Evolutionary conservation across 192 early-diverging fungal genomes (phyloP).

Genomic region (Irineochytrium annulatum): DNA sequence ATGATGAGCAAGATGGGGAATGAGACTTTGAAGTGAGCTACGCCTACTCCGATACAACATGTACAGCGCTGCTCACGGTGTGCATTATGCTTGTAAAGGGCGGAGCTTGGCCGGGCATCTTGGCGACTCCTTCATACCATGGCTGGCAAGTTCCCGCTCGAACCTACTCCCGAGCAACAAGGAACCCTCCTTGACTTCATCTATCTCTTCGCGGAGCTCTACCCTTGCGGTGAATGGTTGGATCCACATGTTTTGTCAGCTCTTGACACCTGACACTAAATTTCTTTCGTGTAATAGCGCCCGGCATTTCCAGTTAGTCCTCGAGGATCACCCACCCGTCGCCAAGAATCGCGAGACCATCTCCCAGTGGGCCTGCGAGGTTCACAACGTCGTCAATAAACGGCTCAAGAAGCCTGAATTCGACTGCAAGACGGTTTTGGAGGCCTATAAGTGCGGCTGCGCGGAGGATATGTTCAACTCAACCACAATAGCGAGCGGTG

Average conservation of each 20-base stretch:
- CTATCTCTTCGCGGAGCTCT: slow-evolving; percentile 75
- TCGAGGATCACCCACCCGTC: slow-evolving; percentile 75
- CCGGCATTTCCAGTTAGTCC: slow-evolving; percentile 73
- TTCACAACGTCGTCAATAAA: slow-evolving; percentile 91
- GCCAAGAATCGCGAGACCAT: slow-evolving; percentile 65
- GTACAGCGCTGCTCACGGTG: no score
- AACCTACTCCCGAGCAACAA: slow-evolving; percentile 73
- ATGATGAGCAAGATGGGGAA: slow-evolving; percentile 71
- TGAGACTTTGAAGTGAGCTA: slow-evolving; percentile 51
- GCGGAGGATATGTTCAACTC: background rate
- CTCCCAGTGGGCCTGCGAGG: slow-evolving; percentile 81
- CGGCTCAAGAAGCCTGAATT: slow-evolving; percentile 74
- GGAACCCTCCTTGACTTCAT: slow-evolving; percentile 75
- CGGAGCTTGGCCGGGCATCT: slow-evolving; percentile 80
- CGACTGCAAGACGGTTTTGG: slow-evolving; percentile 73
- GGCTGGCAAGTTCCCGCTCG: slow-evolving; percentile 77
- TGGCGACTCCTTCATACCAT: slow-evolving; percentile 95
- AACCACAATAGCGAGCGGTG: no score
- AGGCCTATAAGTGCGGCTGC: slow-evolving; percentile 89
- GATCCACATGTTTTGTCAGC: background rate
- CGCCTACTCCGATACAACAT: no score
- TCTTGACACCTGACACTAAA: background rate
- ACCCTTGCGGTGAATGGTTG: slow-evolving; percentile 95
- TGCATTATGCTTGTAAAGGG: slow-evolving; percentile 60
- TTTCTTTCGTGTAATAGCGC: slow-evolving; percentile 52